Conservation (phyloP, 2,329 filamentous ascomycete genomes). For the Cladophialophora yegresii region DNA sequence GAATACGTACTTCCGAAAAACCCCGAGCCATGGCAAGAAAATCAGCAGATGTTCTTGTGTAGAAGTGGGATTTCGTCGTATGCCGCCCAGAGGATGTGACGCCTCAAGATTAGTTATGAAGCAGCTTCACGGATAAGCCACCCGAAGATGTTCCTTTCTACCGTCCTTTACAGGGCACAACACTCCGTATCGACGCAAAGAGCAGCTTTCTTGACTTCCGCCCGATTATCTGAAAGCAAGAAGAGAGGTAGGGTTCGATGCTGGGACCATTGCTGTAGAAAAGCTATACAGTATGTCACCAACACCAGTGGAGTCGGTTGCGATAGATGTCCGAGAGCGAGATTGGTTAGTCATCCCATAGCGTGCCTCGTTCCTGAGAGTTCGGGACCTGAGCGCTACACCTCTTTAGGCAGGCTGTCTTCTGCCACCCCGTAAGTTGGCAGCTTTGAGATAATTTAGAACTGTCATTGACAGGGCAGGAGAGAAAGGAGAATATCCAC, state of each 20-base stretch:
- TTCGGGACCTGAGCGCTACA: slow-evolving; percentile 4
- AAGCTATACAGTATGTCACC: neutral
- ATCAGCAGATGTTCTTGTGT: neutral
- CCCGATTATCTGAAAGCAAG: neutral
- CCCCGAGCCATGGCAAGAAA: neutral
- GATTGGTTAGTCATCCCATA: slow-evolving; percentile 3
- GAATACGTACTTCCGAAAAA: neutral
- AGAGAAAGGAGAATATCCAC: slow-evolving; percentile 11
- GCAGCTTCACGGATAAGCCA: too few relatives aligned
- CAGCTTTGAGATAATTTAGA: neutral
- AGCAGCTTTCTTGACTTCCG: neutral
- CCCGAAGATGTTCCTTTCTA: too few relatives aligned
- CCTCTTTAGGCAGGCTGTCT: slow-evolving; percentile 6
- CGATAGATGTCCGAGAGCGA: neutral
- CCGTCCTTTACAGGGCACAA: too few relatives aligned
- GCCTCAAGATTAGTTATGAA: neutral
- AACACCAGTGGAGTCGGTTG: neutral
- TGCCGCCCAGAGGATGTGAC: neutral
- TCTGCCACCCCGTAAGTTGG: slow-evolving; percentile 11
- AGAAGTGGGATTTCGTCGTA: neutral
- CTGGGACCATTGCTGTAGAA: neutral
- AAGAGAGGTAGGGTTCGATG: neutral
- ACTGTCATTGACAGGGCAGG: slow-evolving; percentile 5
- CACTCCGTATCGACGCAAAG: neutral
- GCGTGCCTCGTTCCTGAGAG: neutral